These are phyloP conservation scores for Thelonectria blattea DNA, from an alignment of 2,329 filamentous ascomycete species.

Conservation along the genomic window DNA sequence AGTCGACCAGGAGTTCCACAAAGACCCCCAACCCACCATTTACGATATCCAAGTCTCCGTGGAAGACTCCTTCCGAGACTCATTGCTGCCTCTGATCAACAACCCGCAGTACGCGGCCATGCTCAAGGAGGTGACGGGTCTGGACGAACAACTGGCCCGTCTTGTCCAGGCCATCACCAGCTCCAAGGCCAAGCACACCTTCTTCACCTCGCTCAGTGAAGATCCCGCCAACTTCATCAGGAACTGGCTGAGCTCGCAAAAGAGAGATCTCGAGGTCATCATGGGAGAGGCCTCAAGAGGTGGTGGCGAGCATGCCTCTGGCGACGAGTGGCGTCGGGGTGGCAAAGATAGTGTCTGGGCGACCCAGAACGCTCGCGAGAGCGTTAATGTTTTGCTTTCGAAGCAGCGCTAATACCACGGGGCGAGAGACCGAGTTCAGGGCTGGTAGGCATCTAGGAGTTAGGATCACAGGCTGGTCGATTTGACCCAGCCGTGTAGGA, in stretches of 20 bases:
- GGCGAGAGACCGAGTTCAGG: not conserved
- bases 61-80: conserved; percentile 78
- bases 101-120: conserved; percentile 74
- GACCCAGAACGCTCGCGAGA: conserved; percentile 65
- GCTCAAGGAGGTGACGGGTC: conserved; percentile 74
- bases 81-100: conserved; percentile 68
- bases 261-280: conserved; percentile 86
- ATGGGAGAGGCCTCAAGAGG: conserved; percentile 78
- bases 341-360: conserved; percentile 62
- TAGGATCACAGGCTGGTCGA: conserved; percentile 26
- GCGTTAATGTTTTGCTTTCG: conserved; percentile 65
- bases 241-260: conserved; percentile 90
- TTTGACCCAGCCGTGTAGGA: conserved; percentile 28
- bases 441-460: conserved; percentile 27
- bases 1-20: conserved; percentile 84
- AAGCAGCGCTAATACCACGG: conserved; percentile 50
- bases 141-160: conserved; percentile 86
- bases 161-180: conserved; percentile 83
- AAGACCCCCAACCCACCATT: conserved; percentile 76
- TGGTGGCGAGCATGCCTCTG: conserved; percentile 59
- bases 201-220: conserved; percentile 77
- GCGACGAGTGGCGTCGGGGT: conserved; percentile 73
- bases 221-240: conserved; percentile 86
- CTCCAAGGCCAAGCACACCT: conserved; percentile 88
- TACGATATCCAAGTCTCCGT: conserved; percentile 89